phyloP scores from a whole-genome alignment of 2,329 filamentous ascomycete genomes.

The Paecilomyces fulvus region DNA sequence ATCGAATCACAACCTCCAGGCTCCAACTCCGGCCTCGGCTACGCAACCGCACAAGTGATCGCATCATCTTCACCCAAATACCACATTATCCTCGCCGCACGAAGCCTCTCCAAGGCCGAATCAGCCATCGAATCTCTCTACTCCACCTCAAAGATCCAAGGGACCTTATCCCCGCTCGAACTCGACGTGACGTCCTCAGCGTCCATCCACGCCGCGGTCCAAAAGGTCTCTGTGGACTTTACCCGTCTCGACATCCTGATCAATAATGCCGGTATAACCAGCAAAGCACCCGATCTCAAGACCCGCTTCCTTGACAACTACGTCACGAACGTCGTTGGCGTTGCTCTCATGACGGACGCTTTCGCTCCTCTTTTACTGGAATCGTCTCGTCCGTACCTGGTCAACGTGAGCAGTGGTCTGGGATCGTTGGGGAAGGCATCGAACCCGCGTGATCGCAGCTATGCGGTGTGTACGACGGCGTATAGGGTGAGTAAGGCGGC shows the following conservation, averaged over 20 bases:
- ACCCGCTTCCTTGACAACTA: background rate
- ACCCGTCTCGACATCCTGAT: constrained; percentile 35
- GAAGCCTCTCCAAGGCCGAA: background rate
- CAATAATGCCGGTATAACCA: constrained; percentile 34
- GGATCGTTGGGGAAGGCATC: background rate
- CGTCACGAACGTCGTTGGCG: constrained; percentile 3
- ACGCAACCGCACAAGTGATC: constrained; percentile 14
- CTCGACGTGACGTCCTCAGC: constrained; percentile 4
- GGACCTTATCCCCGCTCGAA: constrained; percentile 1
- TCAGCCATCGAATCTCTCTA: background rate
- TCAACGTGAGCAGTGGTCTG: background rate
- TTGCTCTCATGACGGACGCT: background rate
- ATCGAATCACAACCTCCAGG: constrained; percentile 5
- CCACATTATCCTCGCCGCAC: constrained; percentile 3
- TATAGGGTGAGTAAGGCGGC: constrained; percentile 5
- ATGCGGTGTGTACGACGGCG: background rate
- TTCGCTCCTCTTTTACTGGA: constrained; percentile 3
- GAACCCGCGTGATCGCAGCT: background rate
- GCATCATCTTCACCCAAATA: constrained; percentile 7
- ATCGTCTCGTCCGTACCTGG: background rate
- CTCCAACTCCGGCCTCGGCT: constrained; percentile 19
- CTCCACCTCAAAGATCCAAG: background rate
- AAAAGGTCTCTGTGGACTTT: background rate
- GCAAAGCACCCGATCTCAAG: background rate
- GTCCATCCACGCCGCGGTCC: constrained; percentile 2